A percentile compares a stretch with the other conserved stretches of the same genome.
phyloP scores from a whole-genome alignment of 1,284 basidiomycete genomes.

The Wallemia hederae region DNA sequence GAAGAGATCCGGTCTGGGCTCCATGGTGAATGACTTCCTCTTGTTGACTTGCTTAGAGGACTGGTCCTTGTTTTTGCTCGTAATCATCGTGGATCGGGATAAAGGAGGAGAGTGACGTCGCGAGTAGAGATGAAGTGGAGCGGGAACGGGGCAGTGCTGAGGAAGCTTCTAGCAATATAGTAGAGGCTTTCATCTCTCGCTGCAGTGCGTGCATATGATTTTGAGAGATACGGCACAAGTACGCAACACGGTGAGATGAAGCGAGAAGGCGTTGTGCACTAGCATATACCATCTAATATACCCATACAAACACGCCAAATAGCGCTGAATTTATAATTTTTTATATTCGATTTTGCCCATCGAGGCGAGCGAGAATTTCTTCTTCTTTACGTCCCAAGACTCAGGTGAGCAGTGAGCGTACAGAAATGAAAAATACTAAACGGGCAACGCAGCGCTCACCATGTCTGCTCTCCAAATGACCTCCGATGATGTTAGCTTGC shows the following conservation, averaged over 20 bases:
- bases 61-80: neutral
- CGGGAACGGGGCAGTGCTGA: too few relatives aligned
- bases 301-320: neutral
- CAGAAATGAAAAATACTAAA: neutral
- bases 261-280: neutral
- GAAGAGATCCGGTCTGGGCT: neutral
- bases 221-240: too few relatives aligned
- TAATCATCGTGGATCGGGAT: neutral
- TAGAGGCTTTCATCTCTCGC: too few relatives aligned
- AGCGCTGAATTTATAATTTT: neutral
- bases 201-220: too few relatives aligned
- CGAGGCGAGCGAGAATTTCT: neutral
- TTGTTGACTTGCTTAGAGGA: neutral
- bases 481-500: conserved; percentile 85
- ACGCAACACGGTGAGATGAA: neutral
- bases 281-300: neutral
- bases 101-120: neutral
- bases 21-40: neutral
- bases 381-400: neutral
- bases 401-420: neutral
- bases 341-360: neutral
- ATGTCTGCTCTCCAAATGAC: conserved; percentile 53
- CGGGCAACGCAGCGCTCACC: neutral
- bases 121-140: too few relatives aligned
- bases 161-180: too few relatives aligned